Evolutionary conservation across 176 grass and related monocot species (phyloP).

Genomic region (Juncus effusus): DNA sequence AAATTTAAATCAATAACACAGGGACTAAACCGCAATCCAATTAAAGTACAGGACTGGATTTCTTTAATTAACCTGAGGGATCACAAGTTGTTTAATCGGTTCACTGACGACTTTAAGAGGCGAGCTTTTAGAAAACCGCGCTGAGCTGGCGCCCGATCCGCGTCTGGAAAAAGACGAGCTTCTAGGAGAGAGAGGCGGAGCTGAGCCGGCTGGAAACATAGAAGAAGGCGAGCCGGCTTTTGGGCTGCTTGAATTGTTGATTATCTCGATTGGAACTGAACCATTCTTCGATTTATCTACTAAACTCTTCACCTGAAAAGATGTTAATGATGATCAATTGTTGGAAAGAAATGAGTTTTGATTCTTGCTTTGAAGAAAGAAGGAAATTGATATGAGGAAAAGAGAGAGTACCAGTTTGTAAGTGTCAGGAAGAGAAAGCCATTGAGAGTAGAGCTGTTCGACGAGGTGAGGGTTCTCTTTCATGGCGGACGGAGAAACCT

Average conservation of each 20-base stretch:
- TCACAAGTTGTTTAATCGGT: constrained; percentile 67
- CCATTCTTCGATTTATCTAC: constrained; percentile 51
- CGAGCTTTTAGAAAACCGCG: constrained; percentile 40
- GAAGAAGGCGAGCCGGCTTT: constrained; percentile 42
- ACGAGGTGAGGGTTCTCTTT: constrained; percentile 52
- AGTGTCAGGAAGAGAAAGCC: constrained; percentile 78
- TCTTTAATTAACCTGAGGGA: constrained; percentile 63
- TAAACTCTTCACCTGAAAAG: constrained; percentile 41
- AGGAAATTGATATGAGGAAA: too few relatives aligned
- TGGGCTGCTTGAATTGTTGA: constrained; percentile 22
- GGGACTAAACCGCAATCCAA: too few relatives aligned
- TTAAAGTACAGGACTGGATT: neutral
- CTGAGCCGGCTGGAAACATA: constrained; percentile 62
- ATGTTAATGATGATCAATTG: neutral
- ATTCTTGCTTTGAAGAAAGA: neutral
- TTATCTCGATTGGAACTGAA: constrained; percentile 11
- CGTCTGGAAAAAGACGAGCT: constrained; percentile 46
- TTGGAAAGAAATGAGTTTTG: neutral
- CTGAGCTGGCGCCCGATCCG: constrained; percentile 32
- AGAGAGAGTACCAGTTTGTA: constrained; percentile 35
- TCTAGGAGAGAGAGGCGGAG: constrained; percentile 86
- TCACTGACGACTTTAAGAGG: constrained; percentile 29
- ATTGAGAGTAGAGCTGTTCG: constrained; percentile 69
- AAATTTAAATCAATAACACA: too few relatives aligned
- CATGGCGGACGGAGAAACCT: constrained; percentile 35